Percentiles rank a stretch among this genome's conserved stretches.
Conservation (phyloP, 139 green algal genomes). For the Ettlia oleoabundans region DNA sequence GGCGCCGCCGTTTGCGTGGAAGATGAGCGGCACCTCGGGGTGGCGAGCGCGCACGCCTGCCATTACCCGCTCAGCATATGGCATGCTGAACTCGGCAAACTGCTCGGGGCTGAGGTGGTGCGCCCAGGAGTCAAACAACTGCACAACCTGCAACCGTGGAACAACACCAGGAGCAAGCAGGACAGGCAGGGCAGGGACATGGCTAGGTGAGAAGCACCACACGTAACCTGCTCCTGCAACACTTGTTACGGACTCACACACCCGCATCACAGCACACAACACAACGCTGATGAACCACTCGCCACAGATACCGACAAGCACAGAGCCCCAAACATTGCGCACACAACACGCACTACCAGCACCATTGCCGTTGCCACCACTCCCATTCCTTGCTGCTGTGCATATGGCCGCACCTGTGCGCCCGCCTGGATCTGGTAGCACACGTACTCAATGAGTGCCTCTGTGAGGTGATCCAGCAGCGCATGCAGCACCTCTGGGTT, state of each 20-base stretch:
- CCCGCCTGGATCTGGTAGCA: constrained; percentile 95
- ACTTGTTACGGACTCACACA: no score
- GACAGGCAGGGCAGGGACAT: neutral
- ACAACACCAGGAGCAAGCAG: neutral
- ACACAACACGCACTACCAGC: no score
- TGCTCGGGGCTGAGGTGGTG: constrained; percentile 92
- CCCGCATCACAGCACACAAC: no score
- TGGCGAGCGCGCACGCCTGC: constrained; percentile 69
- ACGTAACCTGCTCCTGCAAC: no score
- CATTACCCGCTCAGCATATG: constrained; percentile 91
- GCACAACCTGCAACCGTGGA: constrained; percentile 71
- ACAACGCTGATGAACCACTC: no score
- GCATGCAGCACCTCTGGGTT: constrained; percentile 88
- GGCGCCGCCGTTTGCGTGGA: constrained; percentile 94
- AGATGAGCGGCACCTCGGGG: constrained; percentile 93
- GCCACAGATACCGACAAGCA: no score
- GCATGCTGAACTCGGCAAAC: constrained; percentile 93
- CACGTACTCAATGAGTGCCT: constrained; percentile 85
- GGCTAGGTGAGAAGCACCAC: no score
- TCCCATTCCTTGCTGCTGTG: no score
- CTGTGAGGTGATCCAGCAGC: constrained; percentile 88
- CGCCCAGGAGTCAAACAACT: constrained; percentile 99
- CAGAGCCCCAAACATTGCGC: no score
- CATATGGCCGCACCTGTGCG: no score
- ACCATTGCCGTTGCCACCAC: no score